Conservation (phyloP, 352 stramenopile species). For the Globisporangium uncinulatum region DNA sequence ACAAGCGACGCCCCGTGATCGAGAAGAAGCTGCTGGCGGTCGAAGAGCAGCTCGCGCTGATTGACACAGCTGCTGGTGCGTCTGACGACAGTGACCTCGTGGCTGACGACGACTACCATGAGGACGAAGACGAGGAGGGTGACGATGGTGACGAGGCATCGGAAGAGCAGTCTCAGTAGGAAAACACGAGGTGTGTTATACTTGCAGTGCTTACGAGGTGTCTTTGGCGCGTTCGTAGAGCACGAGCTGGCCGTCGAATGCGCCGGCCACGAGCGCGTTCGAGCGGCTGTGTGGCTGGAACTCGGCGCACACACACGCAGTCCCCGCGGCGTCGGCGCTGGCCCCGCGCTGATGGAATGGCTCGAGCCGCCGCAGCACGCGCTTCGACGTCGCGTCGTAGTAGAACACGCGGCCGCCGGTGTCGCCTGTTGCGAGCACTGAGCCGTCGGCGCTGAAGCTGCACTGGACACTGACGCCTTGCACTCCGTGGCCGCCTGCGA, state of each 20-base stretch:
- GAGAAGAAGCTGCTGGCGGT: slow-evolving; percentile 57
- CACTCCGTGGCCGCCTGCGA: slow-evolving; percentile 30
- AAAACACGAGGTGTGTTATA: not conserved
- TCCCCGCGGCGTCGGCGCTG: not conserved
- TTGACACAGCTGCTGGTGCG: not conserved
- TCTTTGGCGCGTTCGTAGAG: slow-evolving; percentile 4
- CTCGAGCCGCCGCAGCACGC: slow-evolving; percentile 15
- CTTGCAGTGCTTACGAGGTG: too few relatives aligned
- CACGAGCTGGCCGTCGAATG: slow-evolving; percentile 19
- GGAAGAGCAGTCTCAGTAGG: slow-evolving; percentile 2
- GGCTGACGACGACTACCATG: not conserved
- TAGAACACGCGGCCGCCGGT: slow-evolving; percentile 34
- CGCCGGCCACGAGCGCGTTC: slow-evolving; percentile 20
- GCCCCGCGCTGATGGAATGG: slow-evolving; percentile 14
- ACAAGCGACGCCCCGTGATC: slow-evolving; percentile 41
- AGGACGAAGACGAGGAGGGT: not conserved
- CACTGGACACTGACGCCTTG: slow-evolving; percentile 41
- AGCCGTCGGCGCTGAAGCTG: slow-evolving; percentile 44
- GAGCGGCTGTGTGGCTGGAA: slow-evolving; percentile 15
- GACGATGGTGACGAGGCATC: slow-evolving; percentile 5
- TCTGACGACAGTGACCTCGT: not conserved
- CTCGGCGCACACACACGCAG: slow-evolving; percentile 29
- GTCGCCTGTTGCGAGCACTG: slow-evolving; percentile 41
- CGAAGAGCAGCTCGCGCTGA: slow-evolving; percentile 18
- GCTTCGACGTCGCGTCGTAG: slow-evolving; percentile 24